Conservation (phyloP, 805 yeast genomes). For the Starmerella powellii region DNA sequence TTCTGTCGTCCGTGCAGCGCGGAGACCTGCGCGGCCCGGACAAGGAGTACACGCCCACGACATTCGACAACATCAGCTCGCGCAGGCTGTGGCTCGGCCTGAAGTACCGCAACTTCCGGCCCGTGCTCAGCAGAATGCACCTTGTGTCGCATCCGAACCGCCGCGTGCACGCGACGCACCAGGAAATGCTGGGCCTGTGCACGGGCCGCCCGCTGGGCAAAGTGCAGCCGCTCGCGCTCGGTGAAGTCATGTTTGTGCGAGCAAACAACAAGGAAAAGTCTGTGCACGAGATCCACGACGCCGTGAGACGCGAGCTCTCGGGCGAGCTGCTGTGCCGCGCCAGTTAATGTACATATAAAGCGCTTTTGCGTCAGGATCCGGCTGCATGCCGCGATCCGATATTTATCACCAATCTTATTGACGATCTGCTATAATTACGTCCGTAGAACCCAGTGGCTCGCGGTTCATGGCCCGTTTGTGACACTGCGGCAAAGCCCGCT, state of each 20-base stretch:
- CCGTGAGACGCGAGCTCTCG: slow-evolving; percentile 54
- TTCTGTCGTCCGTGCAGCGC: slow-evolving; percentile 67
- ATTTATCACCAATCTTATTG: no score
- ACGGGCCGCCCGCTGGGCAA: slow-evolving; percentile 64
- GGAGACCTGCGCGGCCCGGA: slow-evolving; percentile 86
- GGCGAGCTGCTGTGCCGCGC: slow-evolving; percentile 76
- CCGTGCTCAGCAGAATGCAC: slow-evolving; percentile 61
- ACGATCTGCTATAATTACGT: no score
- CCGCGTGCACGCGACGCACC: slow-evolving; percentile 47
- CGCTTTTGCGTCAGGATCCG: no score
- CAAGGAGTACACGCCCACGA: slow-evolving; percentile 41
- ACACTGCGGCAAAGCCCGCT: no score
- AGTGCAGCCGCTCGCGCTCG: slow-evolving; percentile 74
- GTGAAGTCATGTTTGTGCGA: slow-evolving; percentile 69
- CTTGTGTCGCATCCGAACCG: slow-evolving; percentile 79
- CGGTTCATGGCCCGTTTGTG: no score
- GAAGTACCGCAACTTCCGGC: slow-evolving; percentile 68
- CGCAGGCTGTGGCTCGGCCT: slow-evolving; percentile 86
- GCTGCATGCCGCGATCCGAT: no score
- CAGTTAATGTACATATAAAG: slow-evolving; percentile 9
- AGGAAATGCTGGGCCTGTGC: slow-evolving; percentile 61
- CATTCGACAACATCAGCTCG: slow-evolving; percentile 75
- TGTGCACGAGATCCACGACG: slow-evolving; percentile 73
- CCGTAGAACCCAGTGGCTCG: no score
- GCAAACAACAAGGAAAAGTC: slow-evolving; percentile 35